Percentiles rank a stretch among this genome's conserved stretches.
Conservation (phyloP, 2,329 filamentous ascomycete genomes). For the Hymenoscyphus linearis region DNA sequence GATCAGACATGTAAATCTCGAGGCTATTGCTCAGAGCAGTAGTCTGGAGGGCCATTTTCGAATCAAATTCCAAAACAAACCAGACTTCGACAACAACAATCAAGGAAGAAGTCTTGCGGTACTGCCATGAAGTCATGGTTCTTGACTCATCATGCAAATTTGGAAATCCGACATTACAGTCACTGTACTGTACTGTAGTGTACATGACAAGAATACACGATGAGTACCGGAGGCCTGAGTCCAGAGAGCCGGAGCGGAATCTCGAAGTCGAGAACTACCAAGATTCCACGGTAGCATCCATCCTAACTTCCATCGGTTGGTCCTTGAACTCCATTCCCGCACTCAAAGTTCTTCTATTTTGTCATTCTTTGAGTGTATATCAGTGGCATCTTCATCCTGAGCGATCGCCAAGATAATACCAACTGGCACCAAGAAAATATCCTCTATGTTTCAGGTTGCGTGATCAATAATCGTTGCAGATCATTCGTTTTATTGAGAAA, state of each 20-base stretch:
- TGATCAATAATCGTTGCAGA: not conserved
- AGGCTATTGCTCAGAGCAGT: not conserved
- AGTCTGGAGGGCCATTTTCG: not conserved
- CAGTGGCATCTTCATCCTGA: not conserved
- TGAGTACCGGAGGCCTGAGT: not conserved
- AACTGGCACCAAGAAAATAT: not conserved
- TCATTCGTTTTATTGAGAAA: not conserved
- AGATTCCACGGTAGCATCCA: not conserved
- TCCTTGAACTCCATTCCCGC: not conserved
- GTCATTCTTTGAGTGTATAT: not conserved
- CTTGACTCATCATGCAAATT: not conserved
- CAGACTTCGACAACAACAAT: not conserved
- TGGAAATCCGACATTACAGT: not conserved
- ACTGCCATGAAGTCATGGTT: not conserved
- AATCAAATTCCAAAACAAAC: not conserved
- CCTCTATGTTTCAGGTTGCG: not conserved
- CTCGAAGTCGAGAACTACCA: not conserved
- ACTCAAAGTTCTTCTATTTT: not conserved
- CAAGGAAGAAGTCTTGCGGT: not conserved
- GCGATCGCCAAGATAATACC: not conserved
- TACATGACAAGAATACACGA: not conserved
- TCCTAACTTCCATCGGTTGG: not conserved
- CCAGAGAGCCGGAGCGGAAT: not conserved
- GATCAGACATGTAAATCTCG: not conserved
- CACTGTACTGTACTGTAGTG: too few relatives aligned